Base-by-base conservation (phyloP, 805 yeast species). In the Cyberlindnera nakhonratchasimensis region DNA sequence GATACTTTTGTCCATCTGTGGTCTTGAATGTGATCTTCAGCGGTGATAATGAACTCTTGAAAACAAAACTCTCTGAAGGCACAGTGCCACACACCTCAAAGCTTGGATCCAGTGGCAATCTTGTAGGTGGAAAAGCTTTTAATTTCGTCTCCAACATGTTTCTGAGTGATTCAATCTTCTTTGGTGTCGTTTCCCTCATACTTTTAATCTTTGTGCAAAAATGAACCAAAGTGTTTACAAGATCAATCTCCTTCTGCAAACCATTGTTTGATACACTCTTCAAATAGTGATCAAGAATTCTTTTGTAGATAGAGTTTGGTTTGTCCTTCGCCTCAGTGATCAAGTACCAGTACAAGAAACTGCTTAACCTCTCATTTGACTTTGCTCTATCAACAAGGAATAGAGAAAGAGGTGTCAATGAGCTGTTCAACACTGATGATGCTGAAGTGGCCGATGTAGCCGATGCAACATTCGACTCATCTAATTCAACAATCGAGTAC, bases 41-140 rank as follows among this genome's bases (percentile, higher is more conserved):
- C 1, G 99, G 99, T 7, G 91, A 80, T 57, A 93, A 69, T 20
- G 96, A 86, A 47, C 95, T 83, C 61, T 93, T 95, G 68, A 93
- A 93, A 5, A 93, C 97, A 9, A 82, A 74, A 6, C 89, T 82
- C 49, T 85, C 86, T 29, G 79, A 84, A 0, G 96, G 85, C 29
- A 83, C 69, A 17, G 86, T 79, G 6, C 96, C 96, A 46, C 80
- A 73, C 0, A 90, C 75, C 14, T 72, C 71, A 2, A 87, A 67
- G 2, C 81, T 72, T 0, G 99, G 98, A 55, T 91, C 96, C 22
- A 91, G 60, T 0, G 98, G 97, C 25, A 90, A 65, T 2, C 80
- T 75, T 5, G 88, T 72, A 0, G 89, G 78, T 26, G 73, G 69
- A 40, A 79, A 70, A 19, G 70, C 67, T 42, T 62, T 62, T n/a